Conservation (phyloP, 2,329 filamentous ascomycete species). For the Neophaeococcomyces mojaviensis region DNA sequence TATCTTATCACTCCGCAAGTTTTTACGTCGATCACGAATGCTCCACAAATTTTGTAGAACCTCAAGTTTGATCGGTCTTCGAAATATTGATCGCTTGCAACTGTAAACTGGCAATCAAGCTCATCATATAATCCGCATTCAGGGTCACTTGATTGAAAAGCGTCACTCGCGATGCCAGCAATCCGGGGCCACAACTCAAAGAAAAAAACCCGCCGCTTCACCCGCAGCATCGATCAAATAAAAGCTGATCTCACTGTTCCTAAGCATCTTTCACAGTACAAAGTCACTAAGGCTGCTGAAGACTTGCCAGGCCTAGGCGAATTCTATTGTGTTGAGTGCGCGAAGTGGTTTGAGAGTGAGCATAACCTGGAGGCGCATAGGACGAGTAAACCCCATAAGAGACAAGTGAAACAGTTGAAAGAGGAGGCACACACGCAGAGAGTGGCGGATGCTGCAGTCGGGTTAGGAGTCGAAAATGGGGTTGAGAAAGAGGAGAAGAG, state of each 20-base stretch:
- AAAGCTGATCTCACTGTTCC: slow-evolving; percentile 71
- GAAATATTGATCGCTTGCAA: too few species aligned
- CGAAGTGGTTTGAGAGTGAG: slow-evolving; percentile 92
- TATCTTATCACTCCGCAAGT: too few species aligned
- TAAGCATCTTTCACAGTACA: slow-evolving; percentile 72
- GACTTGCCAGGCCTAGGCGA: slow-evolving; percentile 81
- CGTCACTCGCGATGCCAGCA: too few species aligned
- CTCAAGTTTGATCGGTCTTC: too few species aligned
- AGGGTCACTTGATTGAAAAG: too few species aligned
- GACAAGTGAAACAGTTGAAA: slow-evolving; percentile 72
- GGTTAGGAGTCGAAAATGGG: slow-evolving; percentile 64
- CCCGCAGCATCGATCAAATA: slow-evolving; percentile 81
- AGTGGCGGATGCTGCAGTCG: slow-evolving; percentile 72
- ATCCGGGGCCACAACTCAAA: too few species aligned
- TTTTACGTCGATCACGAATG: too few species aligned
- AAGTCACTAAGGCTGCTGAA: slow-evolving; percentile 69
- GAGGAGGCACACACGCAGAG: slow-evolving; percentile 83
- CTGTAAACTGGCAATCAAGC: too few species aligned
- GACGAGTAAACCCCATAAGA: slow-evolving; percentile 88
- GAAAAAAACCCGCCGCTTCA: slow-evolving; percentile 5
- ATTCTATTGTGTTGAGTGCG: slow-evolving; percentile 85
- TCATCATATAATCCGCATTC: too few species aligned
- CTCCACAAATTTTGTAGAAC: too few species aligned
- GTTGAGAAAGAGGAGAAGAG: slow-evolving; percentile 25
- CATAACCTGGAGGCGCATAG: slow-evolving; percentile 65